Evolutionary conservation across 805 yeast species (phyloP), one percentile per base, ranked within the genome.

Genomic region (Phaffomyces thermotolerans): DNA sequence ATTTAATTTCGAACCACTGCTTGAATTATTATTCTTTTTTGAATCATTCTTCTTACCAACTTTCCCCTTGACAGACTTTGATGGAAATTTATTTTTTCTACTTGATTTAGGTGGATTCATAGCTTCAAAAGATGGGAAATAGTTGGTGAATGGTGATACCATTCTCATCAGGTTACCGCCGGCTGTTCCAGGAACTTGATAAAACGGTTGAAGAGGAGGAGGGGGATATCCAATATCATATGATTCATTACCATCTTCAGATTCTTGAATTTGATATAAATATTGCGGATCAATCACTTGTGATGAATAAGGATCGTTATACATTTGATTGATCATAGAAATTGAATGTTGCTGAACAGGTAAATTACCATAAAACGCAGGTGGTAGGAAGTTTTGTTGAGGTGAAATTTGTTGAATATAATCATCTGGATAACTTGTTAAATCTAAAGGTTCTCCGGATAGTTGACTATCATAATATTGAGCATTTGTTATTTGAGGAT

Each of bases 41-140:
- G 17, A 6, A 23, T 35, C 34, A 32, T 24, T 40, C 1, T 40
- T 15, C 2, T 39, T 20, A 23, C 41, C 37, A 2, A 33, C 18
- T 33, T 14, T 33, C 18, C 14, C 18, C 6, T 33, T 33, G 6
- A 33, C 18, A 17, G 44, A 20, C 8, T 42, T 42, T 22, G 32
- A 6, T n/a, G 8, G 42, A n/a, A 45, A 41, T 10, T 17, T 46
- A 15, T 43, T 29, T 24, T 48, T 53, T 22, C 49, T 44, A 25
- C 49, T 41, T 14, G 46, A 34, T 15, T 34, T 43, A 15, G 60
- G 58, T 22, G 60, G 62, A 20, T 54, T 55, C n/a, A 56, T 50
- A 2, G 62, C 60, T 40, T 56, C 57, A 44, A 52, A 58, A 3
- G 56, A 44, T 30, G 62, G 60, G 51, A 58, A 58, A 8, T 45